Evolutionary conservation across 2,329 filamentous ascomycete species (phyloP), one percentile per base, ranked within the genome.

Genomic region (Seiridium cupressi): DNA sequence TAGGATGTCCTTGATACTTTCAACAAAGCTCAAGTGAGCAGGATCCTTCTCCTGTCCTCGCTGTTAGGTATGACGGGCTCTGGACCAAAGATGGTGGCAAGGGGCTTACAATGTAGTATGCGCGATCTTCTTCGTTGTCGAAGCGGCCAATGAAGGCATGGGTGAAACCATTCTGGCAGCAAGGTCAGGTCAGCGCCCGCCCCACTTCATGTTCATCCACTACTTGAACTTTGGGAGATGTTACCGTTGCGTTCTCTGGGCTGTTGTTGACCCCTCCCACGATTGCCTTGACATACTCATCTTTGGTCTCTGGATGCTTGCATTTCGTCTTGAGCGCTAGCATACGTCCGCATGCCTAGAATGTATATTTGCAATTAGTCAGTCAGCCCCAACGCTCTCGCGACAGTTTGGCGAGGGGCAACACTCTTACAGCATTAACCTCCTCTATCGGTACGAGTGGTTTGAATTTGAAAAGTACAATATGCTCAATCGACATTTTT

Each of bases 71-170:
- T 7, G 35, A 32, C 3, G 5, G 31, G 32, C 8, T 5, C 6
- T 4, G 11, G 11, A 2, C 5, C 26, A 11, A 36, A 3, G 10
- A 8, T 34, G 7, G 31, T 9, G 10, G 1, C 4, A 6, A 35
- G 8, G 4, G 35, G 13, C 49, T 38, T 38, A 53, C 49, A 2
- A 88, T 70, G 68, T 91, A 92, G 67, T 91, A 91, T 63, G 86
- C 82, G 58, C 88, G 77, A 66, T 92, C 88, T 62, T 84, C 82
- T 36, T 79, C 77, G 51, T 72, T 88, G 3, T 81, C 79, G 61
- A 92, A 91, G 65, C 89, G 82, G 34, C 84, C 80, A 1, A 92
- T 80, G 65, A 91, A 91, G 0, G 79, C 85, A 67, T 92, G 88
- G 1, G 86, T 86, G 40, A 87, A 83, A 0, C 81, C 87, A 49